Evolutionary conservation across 768 basidiomycete species (phyloP), one percentile per base, ranked within the genome.

Genomic region (Lyophyllum atratum): DNA sequence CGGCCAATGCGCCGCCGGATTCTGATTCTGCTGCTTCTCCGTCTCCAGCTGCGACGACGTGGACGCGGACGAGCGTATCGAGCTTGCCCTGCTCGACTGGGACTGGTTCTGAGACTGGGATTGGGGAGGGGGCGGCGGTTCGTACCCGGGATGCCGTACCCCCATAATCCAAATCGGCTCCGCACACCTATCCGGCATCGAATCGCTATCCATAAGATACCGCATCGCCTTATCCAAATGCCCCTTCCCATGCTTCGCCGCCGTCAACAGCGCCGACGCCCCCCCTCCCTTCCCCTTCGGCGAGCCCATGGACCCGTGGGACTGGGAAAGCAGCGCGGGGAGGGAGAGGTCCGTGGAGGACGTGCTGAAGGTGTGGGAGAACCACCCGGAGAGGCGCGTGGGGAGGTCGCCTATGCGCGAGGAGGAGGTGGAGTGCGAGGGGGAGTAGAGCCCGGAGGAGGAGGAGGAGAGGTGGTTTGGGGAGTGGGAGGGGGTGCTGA

Each of bases 111-210:
- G 44, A 14, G 37, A 42, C 26, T 10, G 51, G n/a, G n/a, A n/a
- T n/a, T n/a, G n/a, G 62, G 65, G 0, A n/a, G 76, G 63, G 3
- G 77, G 74, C 34, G 75, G 63, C 4, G 77, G 74, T 31, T 89
- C 89, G 62, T 86, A 92, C 0, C 91, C 92, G 3, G 84, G 80
- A 59, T 94, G 93, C 60, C 83, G 80, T 2, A 93, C 85, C 9
- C 95, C 95, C 22, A 97, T 78, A 1, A 97, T 72, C 94, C 94
- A 97, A 26, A 98, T 96, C 0, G 88, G 83, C 19, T 95, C 92
- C 0, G 80, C 66, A 52, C 86, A 94, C 66, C 82, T 87, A 70
- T 97, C 94, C 1, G 91, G 92, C 3, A 81, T 84, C 17, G 93
- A 85, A 71, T 98, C 95, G 62, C 85, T 85, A 73, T 98, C 95